Percentiles rank a stretch among this genome's conserved stretches.
phyloP scores from a whole-genome alignment of 1,139 yeast genomes.

The Debaryomycetaceae sp. region DNA sequence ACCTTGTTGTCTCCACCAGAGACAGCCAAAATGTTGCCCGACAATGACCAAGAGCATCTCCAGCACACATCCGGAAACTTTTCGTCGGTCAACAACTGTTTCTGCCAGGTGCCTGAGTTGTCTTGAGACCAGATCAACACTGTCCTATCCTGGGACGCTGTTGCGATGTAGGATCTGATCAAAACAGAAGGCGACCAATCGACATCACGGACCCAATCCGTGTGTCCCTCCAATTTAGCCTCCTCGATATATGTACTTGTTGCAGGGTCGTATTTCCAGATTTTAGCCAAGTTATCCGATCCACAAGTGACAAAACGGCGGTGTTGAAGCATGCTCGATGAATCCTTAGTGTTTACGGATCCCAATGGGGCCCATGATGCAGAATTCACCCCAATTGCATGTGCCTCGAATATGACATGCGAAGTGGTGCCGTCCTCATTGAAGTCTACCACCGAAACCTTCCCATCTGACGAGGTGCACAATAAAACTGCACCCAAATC shows the following conservation, averaged over 20 bases:
- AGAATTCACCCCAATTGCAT: slow-evolving; percentile 88
- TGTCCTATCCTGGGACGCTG: slow-evolving; percentile 95
- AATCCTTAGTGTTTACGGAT: slow-evolving; percentile 34
- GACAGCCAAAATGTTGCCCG: slow-evolving; percentile 93
- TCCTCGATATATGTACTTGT: slow-evolving; percentile 65
- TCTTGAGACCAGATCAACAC: slow-evolving; percentile 91
- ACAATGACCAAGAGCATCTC: slow-evolving; percentile 97
- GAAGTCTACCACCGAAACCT: slow-evolving; percentile 85
- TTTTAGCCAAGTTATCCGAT: slow-evolving; percentile 86
- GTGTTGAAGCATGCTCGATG: slow-evolving; percentile 22
- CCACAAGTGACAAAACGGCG: slow-evolving; percentile 90
- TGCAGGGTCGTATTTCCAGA: slow-evolving; percentile 73
- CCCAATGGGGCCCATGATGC: slow-evolving; percentile 92
- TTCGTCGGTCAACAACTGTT: slow-evolving; percentile 67
- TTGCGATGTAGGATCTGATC: slow-evolving; percentile 88
- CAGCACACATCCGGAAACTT: slow-evolving; percentile 96
- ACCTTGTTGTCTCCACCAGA: slow-evolving; percentile 96
- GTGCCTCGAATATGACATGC: slow-evolving; percentile 68
- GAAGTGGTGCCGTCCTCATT: slow-evolving; percentile 85
- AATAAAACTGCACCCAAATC: slow-evolving; percentile 90
- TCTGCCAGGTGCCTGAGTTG: slow-evolving; percentile 71
- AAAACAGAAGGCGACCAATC: slow-evolving; percentile 95
- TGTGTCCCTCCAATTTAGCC: slow-evolving; percentile 79
- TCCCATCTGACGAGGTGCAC: slow-evolving; percentile 92
- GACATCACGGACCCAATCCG: slow-evolving; percentile 98